A percentile compares a stretch with the other conserved stretches of the same genome.
Evolutionary conservation across 1,284 basidiomycete genomes (phyloP).

Genomic region (Boletus semigastroideus): DNA sequence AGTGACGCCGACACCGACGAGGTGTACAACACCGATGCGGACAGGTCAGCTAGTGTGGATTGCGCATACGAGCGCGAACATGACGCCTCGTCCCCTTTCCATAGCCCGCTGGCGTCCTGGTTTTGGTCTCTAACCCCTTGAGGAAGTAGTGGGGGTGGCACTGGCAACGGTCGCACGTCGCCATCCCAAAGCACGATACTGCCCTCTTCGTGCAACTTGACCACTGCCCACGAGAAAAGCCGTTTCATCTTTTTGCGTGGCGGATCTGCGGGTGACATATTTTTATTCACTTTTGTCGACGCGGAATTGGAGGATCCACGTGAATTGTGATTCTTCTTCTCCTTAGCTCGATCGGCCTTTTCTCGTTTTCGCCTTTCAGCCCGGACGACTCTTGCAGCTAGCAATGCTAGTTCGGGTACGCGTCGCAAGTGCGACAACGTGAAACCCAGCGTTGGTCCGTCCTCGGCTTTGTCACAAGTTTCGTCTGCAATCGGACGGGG

Average conservation of each 20-base stretch:
- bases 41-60: neutral
- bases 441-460: conserved; percentile 45
- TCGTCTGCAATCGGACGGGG: neutral
- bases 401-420: conserved; percentile 62
- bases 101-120: conserved; percentile 33
- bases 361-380: conserved; percentile 53
- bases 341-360: conserved; percentile 40
- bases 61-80: conserved; percentile 3
- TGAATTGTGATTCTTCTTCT: neutral
- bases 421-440: conserved; percentile 72
- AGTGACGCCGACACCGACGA: conserved; percentile 22
- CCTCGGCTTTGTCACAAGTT: neutral
- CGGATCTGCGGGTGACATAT: conserved; percentile 7
- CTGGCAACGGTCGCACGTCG: conserved; percentile 35
- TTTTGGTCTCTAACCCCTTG: neutral
- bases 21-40: conserved; percentile 12
- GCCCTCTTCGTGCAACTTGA: conserved; percentile 64
- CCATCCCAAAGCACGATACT: conserved; percentile 68
- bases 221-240: conserved; percentile 59
- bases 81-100: conserved; percentile 38
- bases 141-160: neutral
- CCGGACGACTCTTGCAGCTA: conserved; percentile 60
- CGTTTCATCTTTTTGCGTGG: conserved; percentile 52
- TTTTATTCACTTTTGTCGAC: neutral
- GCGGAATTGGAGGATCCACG: neutral